phyloP scores from a whole-genome alignment of 2,329 filamentous ascomycete genomes.

The Penicillium sp. region DNA sequence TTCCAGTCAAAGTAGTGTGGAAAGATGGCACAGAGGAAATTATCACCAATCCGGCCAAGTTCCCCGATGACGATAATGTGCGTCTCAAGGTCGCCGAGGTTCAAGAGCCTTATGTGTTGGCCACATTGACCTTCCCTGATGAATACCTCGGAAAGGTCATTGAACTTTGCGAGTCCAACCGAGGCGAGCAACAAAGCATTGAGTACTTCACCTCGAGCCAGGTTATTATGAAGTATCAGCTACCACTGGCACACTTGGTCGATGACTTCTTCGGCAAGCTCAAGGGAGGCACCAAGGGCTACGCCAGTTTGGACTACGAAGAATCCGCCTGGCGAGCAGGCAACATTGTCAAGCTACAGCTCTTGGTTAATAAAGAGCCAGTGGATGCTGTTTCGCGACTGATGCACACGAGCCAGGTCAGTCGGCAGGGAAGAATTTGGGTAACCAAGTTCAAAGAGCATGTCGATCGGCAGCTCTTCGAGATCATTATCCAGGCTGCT shows the following conservation, averaged over 20 bases:
- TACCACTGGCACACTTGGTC: constrained; percentile 84
- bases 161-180: constrained; percentile 85
- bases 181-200: constrained; percentile 79
- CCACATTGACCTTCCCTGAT: constrained; percentile 85
- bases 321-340: constrained; percentile 81
- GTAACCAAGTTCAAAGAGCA: constrained; percentile 96
- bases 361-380: constrained; percentile 87
- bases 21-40: constrained; percentile 70
- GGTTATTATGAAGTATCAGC: constrained; percentile 87
- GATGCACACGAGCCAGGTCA: constrained; percentile 75
- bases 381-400: constrained; percentile 94
- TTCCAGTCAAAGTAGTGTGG: constrained; percentile 83
- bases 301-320: constrained; percentile 94
- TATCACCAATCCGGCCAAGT: constrained; percentile 80
- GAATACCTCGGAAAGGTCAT: constrained; percentile 94
- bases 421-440: constrained; percentile 78
- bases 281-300: constrained; percentile 89
- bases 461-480: constrained; percentile 94
- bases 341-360: constrained; percentile 79
- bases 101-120: constrained; percentile 70
- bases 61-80: constrained; percentile 66
- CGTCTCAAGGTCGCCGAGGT: constrained; percentile 57
- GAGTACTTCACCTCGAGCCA: constrained; percentile 90
- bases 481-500: constrained; percentile 89
- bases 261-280: constrained; percentile 97